Percentiles rank a stretch among this genome's conserved stretches.
These are phyloP conservation scores for Huntiella bhutanensis DNA, from an alignment of 2,329 filamentous ascomycete species.

Conservation along the genomic window DNA sequence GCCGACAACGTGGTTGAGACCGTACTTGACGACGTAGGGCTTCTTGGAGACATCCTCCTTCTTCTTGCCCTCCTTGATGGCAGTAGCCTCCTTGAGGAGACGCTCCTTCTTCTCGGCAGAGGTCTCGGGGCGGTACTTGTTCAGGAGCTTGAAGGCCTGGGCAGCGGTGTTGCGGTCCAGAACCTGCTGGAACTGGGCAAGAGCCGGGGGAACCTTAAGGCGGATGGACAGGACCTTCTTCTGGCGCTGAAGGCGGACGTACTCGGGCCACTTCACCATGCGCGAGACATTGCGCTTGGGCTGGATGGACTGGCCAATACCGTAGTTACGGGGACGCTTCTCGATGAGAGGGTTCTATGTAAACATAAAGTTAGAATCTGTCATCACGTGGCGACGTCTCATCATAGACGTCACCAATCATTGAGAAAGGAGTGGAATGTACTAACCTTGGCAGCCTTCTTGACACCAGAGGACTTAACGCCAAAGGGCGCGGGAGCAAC, in stretches of 20 bases:
- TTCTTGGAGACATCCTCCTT: slow-evolving; percentile 99
- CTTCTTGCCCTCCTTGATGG: slow-evolving; percentile 98
- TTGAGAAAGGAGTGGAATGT: neutral
- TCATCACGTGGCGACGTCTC: neutral
- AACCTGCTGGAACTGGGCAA: slow-evolving; percentile 94
- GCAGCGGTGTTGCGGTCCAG: slow-evolving; percentile 93
- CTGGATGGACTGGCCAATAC: slow-evolving; percentile 98
- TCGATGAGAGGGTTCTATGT: slow-evolving; percentile 93
- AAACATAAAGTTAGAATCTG: slow-evolving; percentile 12
- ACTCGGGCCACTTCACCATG: slow-evolving; percentile 99
- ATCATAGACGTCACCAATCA: no score
- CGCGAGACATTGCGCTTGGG: slow-evolving; percentile 85
- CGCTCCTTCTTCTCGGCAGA: slow-evolving; percentile 99
- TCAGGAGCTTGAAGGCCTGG: slow-evolving; percentile 96
- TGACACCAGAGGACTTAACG: slow-evolving; percentile 72
- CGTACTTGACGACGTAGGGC: slow-evolving; percentile 98
- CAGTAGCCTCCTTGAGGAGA: slow-evolving; percentile 92
- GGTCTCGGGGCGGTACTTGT: slow-evolving; percentile 99
- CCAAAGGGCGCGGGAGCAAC: slow-evolving; percentile 92
- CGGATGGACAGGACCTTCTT: slow-evolving; percentile 94
- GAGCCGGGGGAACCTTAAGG: slow-evolving; percentile 92
- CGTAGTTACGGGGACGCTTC: slow-evolving; percentile 94
- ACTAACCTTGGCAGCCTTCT: slow-evolving; percentile 95
- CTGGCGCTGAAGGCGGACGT: slow-evolving; percentile 91
- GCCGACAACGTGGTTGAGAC: slow-evolving; percentile 97